phyloP scores from a whole-genome alignment of 176 grass and related monocot species.

The Oryza glumipatula region DNA sequence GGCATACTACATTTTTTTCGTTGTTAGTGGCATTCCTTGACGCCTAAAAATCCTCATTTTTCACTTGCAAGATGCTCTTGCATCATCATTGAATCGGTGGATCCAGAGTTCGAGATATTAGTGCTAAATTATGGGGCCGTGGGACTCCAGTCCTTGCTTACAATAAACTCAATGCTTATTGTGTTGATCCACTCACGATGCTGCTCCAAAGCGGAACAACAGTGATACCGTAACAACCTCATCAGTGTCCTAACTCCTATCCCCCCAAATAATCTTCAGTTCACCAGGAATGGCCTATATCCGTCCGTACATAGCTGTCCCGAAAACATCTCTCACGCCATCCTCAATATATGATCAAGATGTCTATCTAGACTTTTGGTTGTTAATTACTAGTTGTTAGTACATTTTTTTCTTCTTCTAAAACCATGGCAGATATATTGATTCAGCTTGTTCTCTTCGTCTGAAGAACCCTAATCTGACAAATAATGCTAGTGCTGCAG shows the following conservation, averaged over 20 bases:
- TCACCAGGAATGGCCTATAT: background rate
- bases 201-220: conserved; percentile 4
- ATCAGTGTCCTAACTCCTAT: background rate
- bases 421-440: background rate
- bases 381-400: too few relatives aligned
- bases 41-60: too few relatives aligned
- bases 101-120: background rate
- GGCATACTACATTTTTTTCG: too few relatives aligned
- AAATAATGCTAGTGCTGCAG: background rate
- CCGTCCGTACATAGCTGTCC: background rate
- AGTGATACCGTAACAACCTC: background rate
- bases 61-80: background rate
- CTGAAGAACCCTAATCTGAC: background rate
- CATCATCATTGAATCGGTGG: background rate
- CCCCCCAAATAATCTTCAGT: background rate
- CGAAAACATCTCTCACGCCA: background rate
- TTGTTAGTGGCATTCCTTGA: too few relatives aligned
- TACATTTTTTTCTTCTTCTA: too few relatives aligned
- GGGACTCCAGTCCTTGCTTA: conserved; percentile 3
- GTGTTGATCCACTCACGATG: background rate
- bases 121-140: background rate
- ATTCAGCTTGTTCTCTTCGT: background rate
- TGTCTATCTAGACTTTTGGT: background rate
- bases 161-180: conserved; percentile 6
- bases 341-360: background rate